A percentile compares a stretch with the other conserved stretches of the same genome.
phyloP scores from a whole-genome alignment of 208 protist species.

The Trypanosoma grayi region DNA sequence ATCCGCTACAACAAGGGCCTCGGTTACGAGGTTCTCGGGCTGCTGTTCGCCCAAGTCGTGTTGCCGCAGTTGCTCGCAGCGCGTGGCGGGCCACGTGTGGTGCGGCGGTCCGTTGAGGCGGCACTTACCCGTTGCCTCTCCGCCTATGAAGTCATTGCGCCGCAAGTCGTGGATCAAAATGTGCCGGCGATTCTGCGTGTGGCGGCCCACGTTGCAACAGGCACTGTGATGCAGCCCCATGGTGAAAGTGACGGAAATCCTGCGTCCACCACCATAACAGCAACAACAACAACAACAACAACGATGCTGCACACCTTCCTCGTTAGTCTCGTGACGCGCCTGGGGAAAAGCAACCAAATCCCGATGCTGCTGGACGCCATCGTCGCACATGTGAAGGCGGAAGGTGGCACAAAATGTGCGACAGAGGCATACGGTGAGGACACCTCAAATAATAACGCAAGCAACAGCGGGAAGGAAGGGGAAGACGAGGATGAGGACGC shows the following conservation, averaged over 20 bases:
- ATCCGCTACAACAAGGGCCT: conserved; percentile 86
- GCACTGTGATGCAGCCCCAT: background rate
- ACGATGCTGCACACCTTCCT: conserved; percentile 47
- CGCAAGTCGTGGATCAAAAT: conserved; percentile 84
- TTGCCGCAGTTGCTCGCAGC: conserved; percentile 57
- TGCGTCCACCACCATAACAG: background rate
- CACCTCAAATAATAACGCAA: background rate
- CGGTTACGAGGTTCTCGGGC: conserved; percentile 80
- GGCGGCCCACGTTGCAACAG: conserved; percentile 35
- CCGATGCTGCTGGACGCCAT: conserved; percentile 60
- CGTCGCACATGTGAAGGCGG: conserved; percentile 14
- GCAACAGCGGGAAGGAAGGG: background rate
- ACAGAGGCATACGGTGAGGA: background rate
- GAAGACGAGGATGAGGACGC: conserved; percentile 1
- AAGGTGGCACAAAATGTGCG: background rate
- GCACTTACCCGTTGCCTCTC: conserved; percentile 69
- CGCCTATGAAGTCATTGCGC: conserved; percentile 84
- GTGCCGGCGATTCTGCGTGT: conserved; percentile 72
- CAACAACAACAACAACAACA: background rate
- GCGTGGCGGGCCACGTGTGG: background rate
- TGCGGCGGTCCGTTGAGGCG: background rate
- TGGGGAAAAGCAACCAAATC: conserved; percentile 62
- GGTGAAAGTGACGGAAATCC: background rate
- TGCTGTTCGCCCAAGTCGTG: conserved; percentile 84
- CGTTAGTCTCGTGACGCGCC: conserved; percentile 42